phyloP scores from a whole-genome alignment of 345 rosid species.

The Rhodomyrtus tomentosa region DNA sequence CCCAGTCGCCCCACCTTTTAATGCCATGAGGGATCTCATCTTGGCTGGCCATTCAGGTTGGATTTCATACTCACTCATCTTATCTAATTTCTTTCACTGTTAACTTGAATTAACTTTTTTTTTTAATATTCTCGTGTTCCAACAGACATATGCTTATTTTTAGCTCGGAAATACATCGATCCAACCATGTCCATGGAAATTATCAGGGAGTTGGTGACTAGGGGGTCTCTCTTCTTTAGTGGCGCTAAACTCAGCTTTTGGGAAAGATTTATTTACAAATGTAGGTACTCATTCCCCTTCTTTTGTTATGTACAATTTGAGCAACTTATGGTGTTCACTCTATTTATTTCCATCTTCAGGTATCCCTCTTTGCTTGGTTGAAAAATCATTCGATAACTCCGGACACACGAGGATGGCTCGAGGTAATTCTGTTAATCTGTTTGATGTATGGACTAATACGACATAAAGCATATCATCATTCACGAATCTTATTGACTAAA shows the following conservation, averaged over 20 bases:
- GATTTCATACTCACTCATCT: neutral
- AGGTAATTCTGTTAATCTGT: neutral
- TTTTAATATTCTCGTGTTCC: neutral
- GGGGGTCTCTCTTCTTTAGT: neutral
- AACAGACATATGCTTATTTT: neutral
- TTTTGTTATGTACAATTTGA: neutral
- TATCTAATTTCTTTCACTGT: neutral
- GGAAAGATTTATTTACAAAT: neutral
- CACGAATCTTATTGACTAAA: neutral
- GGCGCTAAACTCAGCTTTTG: neutral
- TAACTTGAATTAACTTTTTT: neutral
- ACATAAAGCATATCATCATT: neutral
- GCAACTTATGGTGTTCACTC: neutral
- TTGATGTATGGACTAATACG: neutral
- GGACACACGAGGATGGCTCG: neutral
- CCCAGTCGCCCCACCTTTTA: too few species aligned
- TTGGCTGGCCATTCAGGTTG: neutral
- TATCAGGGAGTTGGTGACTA: rapidly evolving
- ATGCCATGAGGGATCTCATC: too few species aligned
- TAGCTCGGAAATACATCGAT: neutral
- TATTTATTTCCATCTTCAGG: neutral
- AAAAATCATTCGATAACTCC: neutral
- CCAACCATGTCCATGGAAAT: neutral
- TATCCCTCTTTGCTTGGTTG: rapidly evolving
- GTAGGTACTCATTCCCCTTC: neutral